Base-by-base conservation (phyloP, 441 rosid species). In the Erodium trifolium region DNA sequence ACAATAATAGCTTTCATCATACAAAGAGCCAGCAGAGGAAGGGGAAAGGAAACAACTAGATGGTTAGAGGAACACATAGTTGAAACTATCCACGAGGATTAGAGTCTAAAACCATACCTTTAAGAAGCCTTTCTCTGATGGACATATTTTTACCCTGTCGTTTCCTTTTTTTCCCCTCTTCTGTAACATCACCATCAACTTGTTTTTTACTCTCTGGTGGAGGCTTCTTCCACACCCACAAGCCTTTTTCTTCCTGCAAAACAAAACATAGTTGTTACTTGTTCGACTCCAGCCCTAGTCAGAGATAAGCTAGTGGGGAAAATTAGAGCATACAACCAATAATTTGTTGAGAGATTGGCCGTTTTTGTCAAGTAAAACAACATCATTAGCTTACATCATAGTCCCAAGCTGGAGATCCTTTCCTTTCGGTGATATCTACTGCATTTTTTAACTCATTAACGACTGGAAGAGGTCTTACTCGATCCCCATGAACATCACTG, bases 401-500 rank as follows among this genome's bases (percentile, higher is more conserved):
- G 68, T 89, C 93, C 96, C 96, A 91, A 13, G 91, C 75, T 12
- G 97, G 89, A 65, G 70, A 70, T 39, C 78, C 93, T 64, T 74
- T 76, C 78, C 98, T 86, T 67, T 78, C 97, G 0, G 81, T 83
- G 53, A 84, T 34, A 23, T 89, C 92, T 62, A 35, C 70, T 23
- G 90, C 94, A 4, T 72, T 75, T 41, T 77, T 68, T 4, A 89
- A 78, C 83, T 93, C 97, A 67, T 76, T 70, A 69, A 91, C 76
- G 11, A 2, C 49, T 2, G 94, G 97, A 77, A 89, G 72, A 65
- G 91, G 82, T 70, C 97, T 87, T 5, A 94, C 97, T 13, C 81
- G 81, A 73, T 91, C 98, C 9, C 98, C 96, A 62, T 72, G 79
- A 49, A 77, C 88, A 75, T 87, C 93, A 68, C 98, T 91, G 76